Base-by-base conservation (phyloP, 371 early-diverging fungal genomes). In the Apophysomyces sp. region DNA sequence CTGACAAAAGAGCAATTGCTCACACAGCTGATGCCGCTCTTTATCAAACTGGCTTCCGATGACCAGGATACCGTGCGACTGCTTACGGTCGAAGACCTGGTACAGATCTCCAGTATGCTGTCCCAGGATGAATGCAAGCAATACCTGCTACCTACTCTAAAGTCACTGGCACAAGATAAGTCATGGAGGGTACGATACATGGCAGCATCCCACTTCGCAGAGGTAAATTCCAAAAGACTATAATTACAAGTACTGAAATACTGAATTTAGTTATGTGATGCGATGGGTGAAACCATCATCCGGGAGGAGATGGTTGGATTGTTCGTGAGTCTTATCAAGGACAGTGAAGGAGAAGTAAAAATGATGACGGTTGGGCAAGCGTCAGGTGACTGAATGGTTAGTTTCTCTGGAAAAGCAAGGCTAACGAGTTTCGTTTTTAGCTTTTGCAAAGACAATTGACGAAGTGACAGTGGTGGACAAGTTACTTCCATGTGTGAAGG, bases 141-240 rank as follows among this genome's bases (percentile, higher is more conserved):
- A 51, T 81, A 89, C 65, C 78, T 96, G 56, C 74, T 94, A 29
- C 83, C 83, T 57, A 81, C 84, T 37, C 81, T 99, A 29, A 87
- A 90, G 60, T 74, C 75, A 34, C 79, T 97, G 76, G 92, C 88
- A 54, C 78, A 85, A 34, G 99, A 99, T 77, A 93, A 91, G 72
- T 94, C 95, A 32, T 99, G 99, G 99, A 85, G 98, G 68, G 98
- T 99, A 40, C 85, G 98, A 56, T 98, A 95, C 71, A 95, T 95
- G 92, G 90, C 96, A 66, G 98, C 98, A 9, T 93, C 95, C 58
- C 94, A 97, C 75, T 95, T 95, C 81, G 92, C 89, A 51, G 82
- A 89, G 82, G 92, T 92, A 83, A 63, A 55, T 29, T 15, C 27
- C 11, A 16, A 34, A 52, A 4, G 12, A 6, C 1, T 57, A 24